Base-by-base conservation (phyloP, 306 rosid genomes). In the Glycine latifolia region DNA sequence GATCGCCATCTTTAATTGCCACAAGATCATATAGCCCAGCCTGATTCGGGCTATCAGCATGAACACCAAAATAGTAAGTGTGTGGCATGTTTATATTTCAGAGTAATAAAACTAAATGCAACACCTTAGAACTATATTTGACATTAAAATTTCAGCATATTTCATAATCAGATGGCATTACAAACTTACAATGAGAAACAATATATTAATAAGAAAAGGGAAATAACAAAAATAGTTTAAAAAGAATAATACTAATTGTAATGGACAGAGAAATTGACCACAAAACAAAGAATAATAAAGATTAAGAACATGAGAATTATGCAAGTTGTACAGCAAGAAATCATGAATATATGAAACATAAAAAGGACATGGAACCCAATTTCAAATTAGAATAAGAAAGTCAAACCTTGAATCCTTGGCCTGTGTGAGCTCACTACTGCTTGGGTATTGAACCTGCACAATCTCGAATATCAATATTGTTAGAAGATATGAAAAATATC, bases 401-500 rank as follows among this genome's bases (percentile, higher is more conserved):
- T 37, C 91, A 80, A 67, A 93, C 99, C 94, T 87, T 76, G 82
- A 88, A 80, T 85, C 87, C n/a, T 88, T 89, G 55, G 74, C 50
- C 48, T 61, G 80, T 35, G 75, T 74, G 80, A 91, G 84, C 60
- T 91, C 97, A 71, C 72, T 87, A 83, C 92, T 91, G 87, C 88
- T 94, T 73, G 99, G 98, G 86, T 96, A 96, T 66, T 92, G 91
- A 85, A 96, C 92, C 99, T 96, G 88, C 74, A 82, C 58, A 59
- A 79, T 69, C 75, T 48, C 46, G 31, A 71, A 78, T 55, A 70
- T 62, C 73, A 13, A 7, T 39, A 81, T n/a, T n/a, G 59, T 53
- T 63, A 73, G 70, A 73, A 65, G 66, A 54, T 58, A 58, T 26
- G 68, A 73, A 73, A 60, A 74, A 5, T 13, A 61, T 49, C 66